Evolutionary conservation across 2,329 filamentous ascomycete species (phyloP).

Genomic region (Diaporthe humulicola): DNA sequence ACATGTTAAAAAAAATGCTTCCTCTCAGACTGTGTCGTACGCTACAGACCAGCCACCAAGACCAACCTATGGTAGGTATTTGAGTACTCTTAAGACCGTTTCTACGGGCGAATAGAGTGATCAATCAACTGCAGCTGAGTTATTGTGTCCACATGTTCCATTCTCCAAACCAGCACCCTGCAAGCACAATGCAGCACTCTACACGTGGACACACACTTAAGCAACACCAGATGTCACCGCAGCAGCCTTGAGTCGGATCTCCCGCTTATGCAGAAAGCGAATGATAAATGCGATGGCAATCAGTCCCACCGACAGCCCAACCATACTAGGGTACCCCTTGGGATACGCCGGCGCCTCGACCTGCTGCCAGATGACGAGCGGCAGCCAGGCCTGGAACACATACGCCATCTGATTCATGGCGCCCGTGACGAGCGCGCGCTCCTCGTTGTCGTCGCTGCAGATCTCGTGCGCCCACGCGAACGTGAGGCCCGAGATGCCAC

Average conservation of each 20-base stretch:
- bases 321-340: constrained; percentile 71
- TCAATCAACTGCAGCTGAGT: neutral
- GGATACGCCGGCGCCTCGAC: constrained; percentile 64
- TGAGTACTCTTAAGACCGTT: neutral
- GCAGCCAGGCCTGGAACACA: constrained; percentile 78
- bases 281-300: constrained; percentile 65
- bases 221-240: neutral
- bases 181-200: neutral
- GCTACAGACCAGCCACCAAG: too few relatives aligned
- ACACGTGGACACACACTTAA: neutral
- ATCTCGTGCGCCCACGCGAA: constrained; percentile 66
- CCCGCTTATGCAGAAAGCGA: constrained; percentile 59
- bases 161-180: too few relatives aligned
- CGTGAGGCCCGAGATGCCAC: constrained; percentile 60
- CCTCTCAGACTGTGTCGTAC: too few relatives aligned
- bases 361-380: constrained; percentile 75
- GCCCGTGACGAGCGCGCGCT: constrained; percentile 74
- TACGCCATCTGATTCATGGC: constrained; percentile 79
- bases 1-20: too few relatives aligned
- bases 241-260: constrained; percentile 44
- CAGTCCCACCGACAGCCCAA: constrained; percentile 61
- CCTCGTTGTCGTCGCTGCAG: constrained; percentile 68
- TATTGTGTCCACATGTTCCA: too few relatives aligned
- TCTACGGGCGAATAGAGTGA: neutral
- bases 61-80: too few relatives aligned